Evolutionary conservation across 495 filamentous ascomycete genomes (phyloP), one percentile per base, ranked within the genome.

Genomic region (Jackrogersella multiformis): DNA sequence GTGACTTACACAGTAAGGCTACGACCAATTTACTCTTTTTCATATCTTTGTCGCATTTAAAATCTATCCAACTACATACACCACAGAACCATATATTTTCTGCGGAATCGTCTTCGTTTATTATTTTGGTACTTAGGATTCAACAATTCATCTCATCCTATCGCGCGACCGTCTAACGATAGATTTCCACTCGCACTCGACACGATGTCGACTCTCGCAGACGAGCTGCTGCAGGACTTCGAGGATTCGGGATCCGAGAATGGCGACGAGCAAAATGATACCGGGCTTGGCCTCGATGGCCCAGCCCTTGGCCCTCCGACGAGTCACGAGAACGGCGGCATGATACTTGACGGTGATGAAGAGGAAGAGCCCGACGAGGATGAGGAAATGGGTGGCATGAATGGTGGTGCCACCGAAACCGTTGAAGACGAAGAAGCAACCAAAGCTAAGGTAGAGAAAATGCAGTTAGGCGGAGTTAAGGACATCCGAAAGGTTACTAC

Each of bases 221-320:
- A 93, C 63, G 92, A 95, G 71, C 81, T 95, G 18, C 85, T 96
- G 45, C 90, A 93, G 65, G 96, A 98, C 76, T 97, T 98, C 67
- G 94, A 93, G 64, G 92, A 88, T 62, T 87, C 87, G 1, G 85
- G 87, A 34, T 87, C 85, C 48, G 85, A 88, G 57, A 81, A 78
- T 35, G 86, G 86, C 46, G 85, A 81, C 3, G 81, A 85, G 5
- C 78, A 84, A 36, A 78, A 83, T 56, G 81, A 83, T 24, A 78
- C 78, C 32, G 77, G 76, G 30, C 73, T 85, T 41, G 68, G 68
- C 18, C 58, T 73, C 30, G 70, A 66, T 4, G 61, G 66, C 10
- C 46, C 65, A 10, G 61, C 46, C 15, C 48, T 74, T 73, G 44
- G 75, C 74, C 66, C 68, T 51, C 41, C 60, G 41, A 6, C 65